Conservation (phyloP, 139 green algal species). For the Micractinium sp. region DNA sequence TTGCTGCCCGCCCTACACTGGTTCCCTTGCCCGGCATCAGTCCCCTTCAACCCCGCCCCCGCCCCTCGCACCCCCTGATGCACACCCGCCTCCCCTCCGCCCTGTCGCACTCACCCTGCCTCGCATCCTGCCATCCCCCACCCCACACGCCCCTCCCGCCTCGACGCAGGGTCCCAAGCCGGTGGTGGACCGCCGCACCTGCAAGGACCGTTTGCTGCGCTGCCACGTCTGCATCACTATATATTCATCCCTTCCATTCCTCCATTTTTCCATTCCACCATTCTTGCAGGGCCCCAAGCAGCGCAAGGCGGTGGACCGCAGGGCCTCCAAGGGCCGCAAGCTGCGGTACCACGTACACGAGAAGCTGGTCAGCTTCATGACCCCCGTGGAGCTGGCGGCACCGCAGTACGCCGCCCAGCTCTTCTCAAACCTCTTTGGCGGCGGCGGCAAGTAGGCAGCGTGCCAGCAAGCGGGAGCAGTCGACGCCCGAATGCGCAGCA, state of each 20-base stretch:
- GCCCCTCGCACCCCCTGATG: too few relatives aligned
- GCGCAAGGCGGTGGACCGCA: conserved; percentile 85
- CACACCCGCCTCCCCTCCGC: too few relatives aligned
- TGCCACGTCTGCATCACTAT: neutral
- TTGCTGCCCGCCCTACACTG: too few relatives aligned
- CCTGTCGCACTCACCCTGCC: too few relatives aligned
- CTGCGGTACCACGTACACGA: conserved; percentile 88
- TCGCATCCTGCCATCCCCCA: too few relatives aligned
- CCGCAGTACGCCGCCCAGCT: conserved; percentile 72
- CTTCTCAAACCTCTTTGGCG: conserved; percentile 88
- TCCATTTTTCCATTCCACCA: neutral
- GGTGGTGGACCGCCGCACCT: too few relatives aligned
- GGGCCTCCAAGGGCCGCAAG: conserved; percentile 92
- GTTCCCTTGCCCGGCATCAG: too few relatives aligned
- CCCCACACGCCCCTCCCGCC: too few relatives aligned
- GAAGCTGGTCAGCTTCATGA: conserved; percentile 94
- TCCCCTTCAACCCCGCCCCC: too few relatives aligned
- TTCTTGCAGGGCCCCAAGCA: conserved; percentile 68
- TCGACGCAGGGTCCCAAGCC: too few relatives aligned
- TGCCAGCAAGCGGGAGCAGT: too few relatives aligned
- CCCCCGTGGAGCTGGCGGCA: conserved; percentile 60
- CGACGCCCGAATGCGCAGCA: too few relatives aligned
- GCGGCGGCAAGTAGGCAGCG: neutral
- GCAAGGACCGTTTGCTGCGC: neutral
- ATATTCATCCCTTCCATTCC: neutral